Conservation (phyloP, 768 basidiomycete species). For the Hemileccinum rubropunctum region DNA sequence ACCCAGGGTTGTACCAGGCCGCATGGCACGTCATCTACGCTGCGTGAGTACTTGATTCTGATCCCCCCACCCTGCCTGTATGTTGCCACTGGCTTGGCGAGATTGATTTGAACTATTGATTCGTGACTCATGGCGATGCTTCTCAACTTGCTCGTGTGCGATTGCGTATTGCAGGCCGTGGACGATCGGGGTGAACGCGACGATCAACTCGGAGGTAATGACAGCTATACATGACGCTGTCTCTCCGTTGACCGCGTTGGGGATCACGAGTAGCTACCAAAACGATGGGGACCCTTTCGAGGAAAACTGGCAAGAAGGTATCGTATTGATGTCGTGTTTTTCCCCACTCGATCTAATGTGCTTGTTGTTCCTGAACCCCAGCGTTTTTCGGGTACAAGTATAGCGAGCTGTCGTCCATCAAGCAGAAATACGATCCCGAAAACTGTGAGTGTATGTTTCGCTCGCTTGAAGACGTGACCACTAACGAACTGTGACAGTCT, state of each 20-base stretch:
- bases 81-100: not conserved
- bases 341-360: too few relatives aligned
- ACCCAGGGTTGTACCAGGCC: constrained; percentile 14
- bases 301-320: constrained; percentile 18
- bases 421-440: constrained; percentile 19
- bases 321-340: too few relatives aligned
- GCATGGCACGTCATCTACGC: constrained; percentile 14
- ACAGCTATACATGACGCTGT: constrained; percentile 8
- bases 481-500: constrained; percentile 6
- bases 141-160: not conserved
- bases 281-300: constrained; percentile 21
- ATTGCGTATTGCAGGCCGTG: constrained; percentile 4
- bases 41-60: constrained; percentile 5
- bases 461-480: not conserved
- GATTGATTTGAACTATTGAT: not conserved
- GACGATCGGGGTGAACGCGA: constrained; percentile 7
- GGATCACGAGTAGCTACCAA: constrained; percentile 21
- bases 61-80: not conserved
- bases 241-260: constrained; percentile 13
- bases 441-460: constrained; percentile 13
- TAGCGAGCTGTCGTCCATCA: constrained; percentile 13
- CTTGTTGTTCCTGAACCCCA: not conserved
- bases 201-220: constrained; percentile 1
- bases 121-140: not conserved
- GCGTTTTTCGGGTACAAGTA: constrained; percentile 24